Percentiles rank a stretch among this genome's conserved stretches.
These are phyloP conservation scores for Dacryopinax primogenitus DNA, from an alignment of 768 basidiomycete species.

Conservation along the genomic window DNA sequence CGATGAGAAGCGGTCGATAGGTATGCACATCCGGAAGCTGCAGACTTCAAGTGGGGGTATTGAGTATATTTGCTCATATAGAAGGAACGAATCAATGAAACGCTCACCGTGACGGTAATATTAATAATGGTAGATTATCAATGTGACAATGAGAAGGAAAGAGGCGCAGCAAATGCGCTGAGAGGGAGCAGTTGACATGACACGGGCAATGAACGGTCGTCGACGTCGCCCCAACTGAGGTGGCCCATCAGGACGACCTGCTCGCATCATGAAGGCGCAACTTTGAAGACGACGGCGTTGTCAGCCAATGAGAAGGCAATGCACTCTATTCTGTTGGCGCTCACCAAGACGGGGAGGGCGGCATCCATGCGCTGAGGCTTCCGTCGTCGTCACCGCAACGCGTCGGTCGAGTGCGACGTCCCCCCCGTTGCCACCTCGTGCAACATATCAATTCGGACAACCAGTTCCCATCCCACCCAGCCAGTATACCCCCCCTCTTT, in stretches of 20 bases:
- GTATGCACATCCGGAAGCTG: not conserved
- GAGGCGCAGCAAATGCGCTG: too few relatives aligned
- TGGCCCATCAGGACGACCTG: not conserved
- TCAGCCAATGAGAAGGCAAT: not conserved
- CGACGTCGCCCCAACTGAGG: not conserved
- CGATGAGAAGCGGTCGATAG: conserved; percentile 3
- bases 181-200: too few relatives aligned
- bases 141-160: too few relatives aligned
- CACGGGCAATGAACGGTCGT: too few relatives aligned
- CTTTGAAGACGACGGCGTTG: not conserved
- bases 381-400: not conserved
- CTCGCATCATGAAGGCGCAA: not conserved
- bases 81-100: too few relatives aligned
- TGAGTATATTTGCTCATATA: too few relatives aligned
- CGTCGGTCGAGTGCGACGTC: conserved; percentile 7
- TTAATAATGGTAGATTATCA: too few relatives aligned
- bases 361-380: not conserved
- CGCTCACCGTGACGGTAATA: too few relatives aligned
- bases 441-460: conserved; percentile 4
- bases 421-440: not conserved
- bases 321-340: not conserved
- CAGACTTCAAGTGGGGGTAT: too few relatives aligned
- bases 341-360: not conserved
- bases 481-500: conserved; percentile 2
- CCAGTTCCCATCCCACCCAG: not conserved